Base-by-base conservation (phyloP, 192 early-diverging fungal species). In the Powellomyces hirtus region DNA sequence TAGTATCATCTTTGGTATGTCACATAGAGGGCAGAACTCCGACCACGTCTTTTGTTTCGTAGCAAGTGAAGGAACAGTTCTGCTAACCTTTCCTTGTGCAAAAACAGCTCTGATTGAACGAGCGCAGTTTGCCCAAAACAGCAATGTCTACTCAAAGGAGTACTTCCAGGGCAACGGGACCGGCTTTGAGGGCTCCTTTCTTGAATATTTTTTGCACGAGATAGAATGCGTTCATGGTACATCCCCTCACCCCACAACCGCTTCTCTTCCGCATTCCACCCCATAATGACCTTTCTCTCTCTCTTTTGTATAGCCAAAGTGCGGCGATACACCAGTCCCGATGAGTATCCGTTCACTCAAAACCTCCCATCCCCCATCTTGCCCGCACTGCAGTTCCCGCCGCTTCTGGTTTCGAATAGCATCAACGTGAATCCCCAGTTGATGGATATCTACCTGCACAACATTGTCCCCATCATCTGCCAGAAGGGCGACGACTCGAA, bases 21-120 rank as follows among this genome's bases (percentile, higher is more conserved):
- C 13, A 22, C 27, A 52, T 24, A 24, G 13, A 10, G 51, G 8
- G 24, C 51, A 18, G 10, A 8, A 52, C 40, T 8, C 8, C 40
- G 40, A 42, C 8, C 8, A 42, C 8, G 40, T 42, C 10, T 42
- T 42, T 42, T 8, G 8, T 8, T 42, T 42, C 40, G 8, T 8
- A 42, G 40, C 11, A 22, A 22, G 26, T 24, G 18, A 42, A 18
- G 10, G 8, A 18, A 42, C 40, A 18, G 10, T n/a, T n/a, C n/a
- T n/a, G n/a, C n/a, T n/a, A n/a, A n/a, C n/a, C n/a, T n/a, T n/a
- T n/a, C n/a, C n/a, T n/a, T n/a, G n/a, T n/a, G n/a, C n/a, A n/a
- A n/a, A n/a, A n/a, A 61, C 81, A 90, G 95, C 91, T 30, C 77
- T 98, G 29, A 95, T 98, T 66, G 97, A 98, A 74, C 85, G 97